phyloP scores from a whole-genome alignment of 345 rosid genomes.

The Trapa incisa region DNA sequence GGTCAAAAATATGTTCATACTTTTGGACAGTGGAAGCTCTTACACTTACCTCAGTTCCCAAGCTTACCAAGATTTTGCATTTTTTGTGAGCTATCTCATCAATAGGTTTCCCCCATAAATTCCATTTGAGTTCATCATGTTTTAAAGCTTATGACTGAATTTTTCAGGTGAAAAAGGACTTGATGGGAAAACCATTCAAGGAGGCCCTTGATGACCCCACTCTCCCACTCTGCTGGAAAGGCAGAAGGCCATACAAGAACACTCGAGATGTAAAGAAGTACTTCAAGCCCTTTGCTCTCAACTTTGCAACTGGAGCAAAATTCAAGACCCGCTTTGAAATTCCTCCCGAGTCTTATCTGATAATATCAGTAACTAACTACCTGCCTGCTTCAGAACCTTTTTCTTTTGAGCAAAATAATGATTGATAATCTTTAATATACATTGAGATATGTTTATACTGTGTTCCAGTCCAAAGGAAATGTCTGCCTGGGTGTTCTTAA shows the following conservation, averaged over 20 bases:
- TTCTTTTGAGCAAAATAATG: not conserved
- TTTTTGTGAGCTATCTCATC: conserved; percentile 30
- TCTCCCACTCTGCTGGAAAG: conserved; percentile 87
- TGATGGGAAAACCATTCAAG: conserved; percentile 38
- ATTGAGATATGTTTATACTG: not conserved
- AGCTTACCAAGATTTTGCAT: conserved; percentile 43
- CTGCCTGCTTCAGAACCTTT: conserved; percentile 4
- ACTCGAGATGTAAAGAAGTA: conserved; percentile 55
- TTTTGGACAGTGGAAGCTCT: conserved; percentile 88
- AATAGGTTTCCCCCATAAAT: not conserved
- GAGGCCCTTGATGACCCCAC: conserved; percentile 57
- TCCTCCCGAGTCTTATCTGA: conserved; percentile 64
- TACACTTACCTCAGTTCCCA: conserved; percentile 64
- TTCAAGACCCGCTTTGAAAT: conserved; percentile 41
- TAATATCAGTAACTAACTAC: conserved; percentile 50
- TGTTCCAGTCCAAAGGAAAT: conserved; percentile 53
- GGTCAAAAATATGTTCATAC: conserved; percentile 30
- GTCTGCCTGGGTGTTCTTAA: conserved; percentile 82
- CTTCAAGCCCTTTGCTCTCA: conserved; percentile 55
- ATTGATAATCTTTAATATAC: not conserved
- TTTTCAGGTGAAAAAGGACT: conserved; percentile 39
- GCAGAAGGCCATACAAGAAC: conserved; percentile 57
- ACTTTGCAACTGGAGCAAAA: conserved; percentile 43
- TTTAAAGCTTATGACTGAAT: not conserved
- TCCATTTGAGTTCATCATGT: not conserved